Base-by-base conservation (phyloP, 371 early-diverging fungal species). In the Mortierella sp. region DNA sequence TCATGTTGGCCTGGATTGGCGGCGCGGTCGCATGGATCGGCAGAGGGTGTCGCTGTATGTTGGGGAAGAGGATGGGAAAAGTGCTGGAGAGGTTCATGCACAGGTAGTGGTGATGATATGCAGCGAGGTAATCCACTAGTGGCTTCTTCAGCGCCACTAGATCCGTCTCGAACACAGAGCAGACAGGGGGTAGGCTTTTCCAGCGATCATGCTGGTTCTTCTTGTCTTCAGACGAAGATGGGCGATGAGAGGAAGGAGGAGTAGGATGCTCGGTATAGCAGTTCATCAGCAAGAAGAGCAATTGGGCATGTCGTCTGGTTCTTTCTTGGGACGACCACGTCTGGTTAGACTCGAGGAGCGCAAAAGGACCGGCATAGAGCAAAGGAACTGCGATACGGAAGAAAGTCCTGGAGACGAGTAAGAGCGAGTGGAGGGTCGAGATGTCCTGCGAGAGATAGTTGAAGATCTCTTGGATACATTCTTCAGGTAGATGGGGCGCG, bases 201-300 rank as follows among this genome's bases (percentile, higher is more conserved):
- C 83, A 82, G 34, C 74, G 37, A 46, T 10, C 13, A n/a, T 43
- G 40, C 34, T 73, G 48, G 48, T 13, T 46, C 48, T 13, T 46
- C 48, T 46, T 46, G 48, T 46, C 13, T 46, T 46, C 48, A 46
- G 48, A 46, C 48, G 13, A 46, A 5, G 54, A 26, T n/a, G 28
- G 13, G 11, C 4, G 13, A 57, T 26, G n/a, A 53, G 28, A 28
- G 13, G 57, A 11, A 40, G 2, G 43, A 57, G n/a, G 24, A 2
- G 10, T 24, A n/a, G 57, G 54, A 50, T 16, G 57, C 19, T 54
- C 16, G 10, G 69, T 71, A 37, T 77, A 71, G 43, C 83, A 83
- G 55, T 79, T 83, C 81, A 84, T 54, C 21, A 84, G 72, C 21
- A 84, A 76, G 48, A 72, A 84, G 46, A 84, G 73, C 19, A 84